Evolutionary conservation across 2,329 filamentous ascomycete species (phyloP).

Genomic region (Zymoseptoria pseudotritici): DNA sequence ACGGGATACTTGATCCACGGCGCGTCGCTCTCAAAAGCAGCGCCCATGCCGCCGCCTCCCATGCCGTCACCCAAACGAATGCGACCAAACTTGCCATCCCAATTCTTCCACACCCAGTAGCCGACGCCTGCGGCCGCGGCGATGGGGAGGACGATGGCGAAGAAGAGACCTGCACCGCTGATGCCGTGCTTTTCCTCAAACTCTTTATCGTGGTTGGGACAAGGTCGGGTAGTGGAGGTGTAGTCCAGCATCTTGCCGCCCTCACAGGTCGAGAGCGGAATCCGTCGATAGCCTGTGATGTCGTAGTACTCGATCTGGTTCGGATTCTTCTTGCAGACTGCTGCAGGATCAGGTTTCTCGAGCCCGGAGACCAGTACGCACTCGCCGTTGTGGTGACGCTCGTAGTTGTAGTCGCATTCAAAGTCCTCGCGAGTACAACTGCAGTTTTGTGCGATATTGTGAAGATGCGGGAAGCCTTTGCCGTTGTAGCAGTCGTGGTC

Average conservation of each 20-base stretch:
- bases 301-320: constrained; percentile 72
- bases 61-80: constrained; percentile 69
- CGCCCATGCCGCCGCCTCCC: constrained; percentile 21
- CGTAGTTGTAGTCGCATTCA: constrained; percentile 96
- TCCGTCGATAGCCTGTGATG: constrained; percentile 78
- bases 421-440: constrained; percentile 77
- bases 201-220: constrained; percentile 73
- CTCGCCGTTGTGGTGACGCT: constrained; percentile 67
- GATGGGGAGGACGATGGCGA: constrained; percentile 73
- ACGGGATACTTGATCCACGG: constrained; percentile 73
- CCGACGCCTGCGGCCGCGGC: constrained; percentile 63
- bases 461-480: constrained; percentile 52
- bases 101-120: constrained; percentile 78
- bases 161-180: constrained; percentile 70
- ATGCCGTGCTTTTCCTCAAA: constrained; percentile 66
- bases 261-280: constrained; percentile 80
- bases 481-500: constrained; percentile 76
- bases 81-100: constrained; percentile 84
- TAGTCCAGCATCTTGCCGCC: constrained; percentile 71
- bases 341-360: constrained; percentile 52
- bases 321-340: constrained; percentile 55
- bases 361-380: constrained; percentile 73
- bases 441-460: constrained; percentile 67
- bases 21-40: constrained; percentile 59
- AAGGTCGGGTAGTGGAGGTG: constrained; percentile 53